phyloP scores from a whole-genome alignment of 2,329 filamentous ascomycete genomes.

The Metarhizium humberi region DNA sequence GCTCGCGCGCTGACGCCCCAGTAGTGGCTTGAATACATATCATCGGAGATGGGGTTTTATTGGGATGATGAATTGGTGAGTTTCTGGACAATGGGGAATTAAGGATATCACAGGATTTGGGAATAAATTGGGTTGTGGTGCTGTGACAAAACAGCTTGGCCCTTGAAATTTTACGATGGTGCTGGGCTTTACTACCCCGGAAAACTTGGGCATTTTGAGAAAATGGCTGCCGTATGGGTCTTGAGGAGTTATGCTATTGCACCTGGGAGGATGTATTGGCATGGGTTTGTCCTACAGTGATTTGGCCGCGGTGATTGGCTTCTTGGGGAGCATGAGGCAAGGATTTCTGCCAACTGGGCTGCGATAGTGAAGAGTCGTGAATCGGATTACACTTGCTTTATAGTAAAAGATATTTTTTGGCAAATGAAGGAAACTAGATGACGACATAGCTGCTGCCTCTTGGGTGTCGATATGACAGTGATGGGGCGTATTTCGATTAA shows the following conservation, averaged over 20 bases:
- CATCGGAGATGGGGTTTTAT: neutral
- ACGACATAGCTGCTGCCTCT: too few relatives aligned
- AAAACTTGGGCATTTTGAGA: neutral
- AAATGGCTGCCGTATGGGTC: neutral
- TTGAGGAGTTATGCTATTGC: slow-evolving; percentile 4
- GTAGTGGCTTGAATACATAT: neutral
- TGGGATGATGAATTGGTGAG: neutral
- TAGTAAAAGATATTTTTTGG: too few relatives aligned
- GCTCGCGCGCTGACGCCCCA: slow-evolving; percentile 24
- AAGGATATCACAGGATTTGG: neutral
- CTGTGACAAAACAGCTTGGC: neutral
- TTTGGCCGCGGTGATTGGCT: neutral
- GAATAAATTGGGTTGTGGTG: neutral
- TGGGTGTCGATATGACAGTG: too few relatives aligned
- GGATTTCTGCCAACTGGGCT: too few relatives aligned
- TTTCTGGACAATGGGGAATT: neutral
- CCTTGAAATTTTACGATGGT: neutral
- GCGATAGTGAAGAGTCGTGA: too few relatives aligned
- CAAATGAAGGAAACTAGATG: too few relatives aligned
- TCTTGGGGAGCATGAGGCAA: too few relatives aligned
- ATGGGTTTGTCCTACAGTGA: neutral
- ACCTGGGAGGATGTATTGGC: neutral
- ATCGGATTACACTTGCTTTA: neutral
- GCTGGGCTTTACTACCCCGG: neutral
- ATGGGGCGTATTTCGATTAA: neutral